These are phyloP conservation scores for Cercospora janseana DNA, from an alignment of 2,329 filamentous ascomycete genomes.

Conservation along the genomic window DNA sequence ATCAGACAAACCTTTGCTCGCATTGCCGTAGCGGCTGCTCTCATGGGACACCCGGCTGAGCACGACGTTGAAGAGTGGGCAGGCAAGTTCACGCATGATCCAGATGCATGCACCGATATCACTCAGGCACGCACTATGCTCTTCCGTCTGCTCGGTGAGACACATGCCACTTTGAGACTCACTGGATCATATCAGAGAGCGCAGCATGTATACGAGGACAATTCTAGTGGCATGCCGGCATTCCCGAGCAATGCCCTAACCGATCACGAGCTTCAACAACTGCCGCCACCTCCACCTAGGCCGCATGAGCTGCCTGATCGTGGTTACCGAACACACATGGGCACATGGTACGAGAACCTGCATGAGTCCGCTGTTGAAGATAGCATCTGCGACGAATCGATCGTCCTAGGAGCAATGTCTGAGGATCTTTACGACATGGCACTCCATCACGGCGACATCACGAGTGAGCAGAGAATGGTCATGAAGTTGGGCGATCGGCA, in stretches of 20 bases:
- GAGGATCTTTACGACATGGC: constrained; percentile 7
- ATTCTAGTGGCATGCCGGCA: not conserved
- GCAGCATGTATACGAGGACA: not conserved
- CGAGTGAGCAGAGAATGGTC: not conserved
- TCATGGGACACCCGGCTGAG: constrained; percentile 18
- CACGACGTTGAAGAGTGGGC: constrained; percentile 7
- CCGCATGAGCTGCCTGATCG: not conserved
- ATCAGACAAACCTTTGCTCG: constrained; percentile 24
- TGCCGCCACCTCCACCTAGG: constrained; percentile 7
- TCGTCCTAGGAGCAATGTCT: not conserved
- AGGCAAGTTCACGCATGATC: not conserved
- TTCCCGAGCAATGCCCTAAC: constrained; percentile 6
- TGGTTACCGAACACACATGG: not conserved
- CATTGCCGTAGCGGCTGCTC: constrained; percentile 22
- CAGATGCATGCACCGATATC: not conserved
- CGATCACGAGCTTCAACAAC: not conserved
- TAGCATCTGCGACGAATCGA: not conserved
- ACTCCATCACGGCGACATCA: constrained; percentile 1
- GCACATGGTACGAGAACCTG: constrained; percentile 4
- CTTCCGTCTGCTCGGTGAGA: constrained; percentile 9
- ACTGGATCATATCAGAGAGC: not conserved
- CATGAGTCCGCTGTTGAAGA: not conserved
- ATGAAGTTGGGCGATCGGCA: constrained; percentile 7
- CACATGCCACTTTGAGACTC: constrained; percentile 5
- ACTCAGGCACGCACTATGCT: constrained; percentile 1